Evolutionary conservation across 2,329 filamentous ascomycete species (phyloP).

Genomic region (Beauveria brongniartii): DNA sequence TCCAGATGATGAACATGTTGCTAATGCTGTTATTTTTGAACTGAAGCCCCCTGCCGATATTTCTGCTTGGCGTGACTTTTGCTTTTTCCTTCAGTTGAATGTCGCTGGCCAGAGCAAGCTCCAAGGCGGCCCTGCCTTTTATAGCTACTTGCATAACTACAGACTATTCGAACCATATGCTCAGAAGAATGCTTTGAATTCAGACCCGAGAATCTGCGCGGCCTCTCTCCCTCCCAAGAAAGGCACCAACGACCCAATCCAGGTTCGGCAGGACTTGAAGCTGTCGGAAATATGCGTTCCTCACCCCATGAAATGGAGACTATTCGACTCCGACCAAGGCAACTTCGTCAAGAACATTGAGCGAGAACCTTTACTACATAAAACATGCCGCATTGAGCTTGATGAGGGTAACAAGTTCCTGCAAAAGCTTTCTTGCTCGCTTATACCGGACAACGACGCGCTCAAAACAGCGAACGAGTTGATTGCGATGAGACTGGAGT

Average conservation of each 20-base stretch:
- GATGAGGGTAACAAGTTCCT: background rate
- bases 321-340: background rate
- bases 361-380: rapidly evolving
- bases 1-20: background rate
- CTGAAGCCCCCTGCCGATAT: background rate
- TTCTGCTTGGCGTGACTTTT: background rate
- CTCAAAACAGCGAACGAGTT: background rate
- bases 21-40: background rate
- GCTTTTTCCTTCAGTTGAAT: background rate
- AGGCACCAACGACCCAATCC: background rate
- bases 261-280: background rate
- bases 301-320: background rate
- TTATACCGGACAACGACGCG: rapidly evolving
- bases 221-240: background rate
- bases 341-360: background rate
- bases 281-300: background rate
- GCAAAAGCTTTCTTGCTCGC: background rate
- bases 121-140: too few relatives aligned
- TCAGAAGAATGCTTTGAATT: rapidly evolving
- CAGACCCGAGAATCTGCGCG: background rate
- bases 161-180: rapidly evolving
- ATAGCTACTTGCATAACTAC: background rate
- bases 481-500: background rate
- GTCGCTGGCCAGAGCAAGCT: background rate
- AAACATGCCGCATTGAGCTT: background rate